Base-by-base conservation (phyloP, 768 basidiomycete species). In the Mycena alexandri region DNA sequence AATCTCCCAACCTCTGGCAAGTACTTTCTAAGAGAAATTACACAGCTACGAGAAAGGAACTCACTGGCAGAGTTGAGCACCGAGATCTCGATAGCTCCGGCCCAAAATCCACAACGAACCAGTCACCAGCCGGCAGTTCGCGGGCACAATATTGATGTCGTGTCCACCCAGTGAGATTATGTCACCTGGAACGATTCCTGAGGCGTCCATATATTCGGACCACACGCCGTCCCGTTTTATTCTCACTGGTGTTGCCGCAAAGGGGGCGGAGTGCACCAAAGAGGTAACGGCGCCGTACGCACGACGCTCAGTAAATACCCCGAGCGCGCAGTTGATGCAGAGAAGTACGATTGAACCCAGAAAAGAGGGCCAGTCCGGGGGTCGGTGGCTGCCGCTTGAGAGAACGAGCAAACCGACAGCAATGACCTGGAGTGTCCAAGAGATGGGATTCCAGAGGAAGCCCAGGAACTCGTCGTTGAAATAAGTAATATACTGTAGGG, bases 361-460 rank as follows among this genome's bases (percentile, higher is more conserved):
- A 82, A 98, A 98, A 84, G 98, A 96, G 77, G 93, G 83, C 97
- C 97, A 99, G 77, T 99, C 95, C 19, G 96, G 96, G 34, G 96
- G 88, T 58, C 84, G 82, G 61, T 84, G 82, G 72, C 89, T 89
- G 79, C 96, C 96, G 79, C 98, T 98, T 61, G 96, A 97, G 38
- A 98, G 88, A 47, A 88, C 94, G 78, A 98, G 98, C 54, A 96
- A 95, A 71, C 95, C 94, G 22, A 95, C 84, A 13, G 94, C 93
- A 42, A 94, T 94, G 65, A 91, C 94, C 82, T 98, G 96, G 95
- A 99, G 97, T 80, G 98, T 96, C 96, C 96, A 99, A 44, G 95
- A 98, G 12, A 99, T 84, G 43, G 96, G 96, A 83, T 99, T 99
- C 96, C 96, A 99, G 96, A 98, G 97, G 87, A 98, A 98, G 78